These are phyloP conservation scores for Rhodamnia argentea DNA, from an alignment of 345 rosid species.

Conservation along the genomic window DNA sequence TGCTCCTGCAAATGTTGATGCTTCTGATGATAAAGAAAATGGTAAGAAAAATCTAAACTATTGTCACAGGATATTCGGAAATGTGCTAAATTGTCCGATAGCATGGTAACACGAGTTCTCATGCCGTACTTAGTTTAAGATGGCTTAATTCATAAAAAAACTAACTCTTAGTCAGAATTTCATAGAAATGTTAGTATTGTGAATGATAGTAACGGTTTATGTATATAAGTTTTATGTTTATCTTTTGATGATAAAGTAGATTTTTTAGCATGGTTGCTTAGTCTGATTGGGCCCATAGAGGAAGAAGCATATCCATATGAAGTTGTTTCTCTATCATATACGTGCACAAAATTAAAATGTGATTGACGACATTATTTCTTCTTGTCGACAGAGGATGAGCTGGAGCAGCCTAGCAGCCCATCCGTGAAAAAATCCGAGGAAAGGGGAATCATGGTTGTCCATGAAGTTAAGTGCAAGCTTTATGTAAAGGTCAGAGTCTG, in stretches of 20 bases:
- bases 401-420: constrained; percentile 83
- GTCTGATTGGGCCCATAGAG: neutral
- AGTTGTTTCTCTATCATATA: neutral
- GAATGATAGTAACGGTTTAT: neutral
- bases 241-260: neutral
- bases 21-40: constrained; percentile 35
- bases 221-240: neutral
- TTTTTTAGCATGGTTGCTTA: neutral
- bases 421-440: constrained; percentile 88
- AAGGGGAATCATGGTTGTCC: constrained; percentile 65
- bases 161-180: neutral
- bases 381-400: constrained; percentile 46
- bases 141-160: neutral
- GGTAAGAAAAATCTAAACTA: constrained; percentile 18
- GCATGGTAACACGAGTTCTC: neutral
- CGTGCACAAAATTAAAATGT: neutral
- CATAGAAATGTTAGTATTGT: neutral
- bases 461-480: constrained; percentile 96
- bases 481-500: constrained; percentile 65
- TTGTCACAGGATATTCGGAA: neutral
- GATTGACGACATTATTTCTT: neutral
- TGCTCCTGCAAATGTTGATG: constrained; percentile 14
- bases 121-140: neutral
- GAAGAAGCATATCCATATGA: neutral
- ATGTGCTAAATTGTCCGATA: neutral